Conservation (phyloP, 2,329 filamentous ascomycete genomes). For the Fusarium pilosicola region DNA sequence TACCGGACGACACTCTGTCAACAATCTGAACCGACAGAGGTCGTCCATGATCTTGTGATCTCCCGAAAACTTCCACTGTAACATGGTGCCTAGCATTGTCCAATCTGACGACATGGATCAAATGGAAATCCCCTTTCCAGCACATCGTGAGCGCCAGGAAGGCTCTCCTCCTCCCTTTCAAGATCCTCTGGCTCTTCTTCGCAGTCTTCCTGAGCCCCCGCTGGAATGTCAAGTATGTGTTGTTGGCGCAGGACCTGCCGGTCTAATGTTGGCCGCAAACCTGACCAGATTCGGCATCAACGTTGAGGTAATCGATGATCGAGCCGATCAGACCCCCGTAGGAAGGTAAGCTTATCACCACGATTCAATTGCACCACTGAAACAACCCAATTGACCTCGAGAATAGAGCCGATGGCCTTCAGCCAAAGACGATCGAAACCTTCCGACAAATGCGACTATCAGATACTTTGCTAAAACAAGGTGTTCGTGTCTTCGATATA, state of each 20-base stretch:
- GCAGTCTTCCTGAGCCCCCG: conserved; percentile 60
- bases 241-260: conserved; percentile 66
- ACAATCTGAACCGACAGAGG: conserved; percentile 36
- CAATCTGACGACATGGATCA: conserved; percentile 45
- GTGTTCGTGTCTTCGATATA: conserved; percentile 78
- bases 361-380: not conserved
- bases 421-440: conserved; percentile 83
- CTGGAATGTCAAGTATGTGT: conserved; percentile 60
- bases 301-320: conserved; percentile 73
- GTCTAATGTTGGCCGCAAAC: conserved; percentile 64
- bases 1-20: conserved; percentile 44
- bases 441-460: conserved; percentile 78
- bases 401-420: conserved; percentile 73
- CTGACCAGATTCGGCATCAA: conserved; percentile 74
- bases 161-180: conserved; percentile 49
- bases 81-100: conserved; percentile 49
- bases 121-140: conserved; percentile 40
- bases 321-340: conserved; percentile 73
- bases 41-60: conserved; percentile 44
- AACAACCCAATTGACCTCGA: conserved; percentile 29
- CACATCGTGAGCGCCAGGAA: conserved; percentile 43
- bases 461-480: conserved; percentile 73
- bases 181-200: conserved; percentile 59
- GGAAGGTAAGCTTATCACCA: conserved; percentile 57
- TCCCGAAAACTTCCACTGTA: conserved; percentile 12